phyloP scores from a whole-genome alignment of 805 yeast genomes.

The Lachancea lanzarotensis region DNA sequence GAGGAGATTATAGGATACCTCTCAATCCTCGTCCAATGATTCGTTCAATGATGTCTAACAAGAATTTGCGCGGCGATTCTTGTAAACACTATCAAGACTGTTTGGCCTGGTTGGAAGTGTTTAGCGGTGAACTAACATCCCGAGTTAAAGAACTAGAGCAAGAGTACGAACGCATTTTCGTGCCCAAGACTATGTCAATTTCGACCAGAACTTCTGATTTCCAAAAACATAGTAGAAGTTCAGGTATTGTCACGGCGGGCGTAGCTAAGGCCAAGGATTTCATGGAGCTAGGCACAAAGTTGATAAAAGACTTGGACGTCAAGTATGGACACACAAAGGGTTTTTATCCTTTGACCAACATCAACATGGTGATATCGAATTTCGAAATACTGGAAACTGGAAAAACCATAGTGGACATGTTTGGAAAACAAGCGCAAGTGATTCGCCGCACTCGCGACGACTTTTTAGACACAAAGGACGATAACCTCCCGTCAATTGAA shows the following conservation, averaged over 20 bases:
- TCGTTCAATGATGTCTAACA: slow-evolving; percentile 85
- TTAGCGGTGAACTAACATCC: slow-evolving; percentile 68
- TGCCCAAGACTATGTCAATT: slow-evolving; percentile 45
- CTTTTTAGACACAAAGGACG: neutral
- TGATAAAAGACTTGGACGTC: slow-evolving; percentile 38
- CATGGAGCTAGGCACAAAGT: slow-evolving; percentile 31
- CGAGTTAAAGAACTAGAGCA: slow-evolving; percentile 74
- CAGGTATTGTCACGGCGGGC: slow-evolving; percentile 12
- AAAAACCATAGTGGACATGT: slow-evolving; percentile 30
- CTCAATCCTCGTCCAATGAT: slow-evolving; percentile 53
- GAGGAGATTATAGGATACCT: slow-evolving; percentile 56
- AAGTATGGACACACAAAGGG: slow-evolving; percentile 19
- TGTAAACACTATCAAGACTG: slow-evolving; percentile 53
- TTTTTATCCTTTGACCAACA: slow-evolving; percentile 44
- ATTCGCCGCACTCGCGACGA: slow-evolving; percentile 1
- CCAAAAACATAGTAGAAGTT: slow-evolving; percentile 20
- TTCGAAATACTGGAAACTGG: slow-evolving; percentile 41
- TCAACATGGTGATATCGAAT: slow-evolving; percentile 48
- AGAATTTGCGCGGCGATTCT: slow-evolving; percentile 59
- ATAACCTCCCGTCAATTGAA: neutral
- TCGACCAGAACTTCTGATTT: slow-evolving; percentile 29
- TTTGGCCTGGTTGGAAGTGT: slow-evolving; percentile 73
- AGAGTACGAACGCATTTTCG: slow-evolving; percentile 30
- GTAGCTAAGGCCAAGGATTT: slow-evolving; percentile 21
- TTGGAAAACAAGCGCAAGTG: slow-evolving; percentile 21